Percentiles rank a stretch among this genome's conserved stretches.
Conservation (phyloP, 371 early-diverging fungal species). For the Mortierella sp. region DNA sequence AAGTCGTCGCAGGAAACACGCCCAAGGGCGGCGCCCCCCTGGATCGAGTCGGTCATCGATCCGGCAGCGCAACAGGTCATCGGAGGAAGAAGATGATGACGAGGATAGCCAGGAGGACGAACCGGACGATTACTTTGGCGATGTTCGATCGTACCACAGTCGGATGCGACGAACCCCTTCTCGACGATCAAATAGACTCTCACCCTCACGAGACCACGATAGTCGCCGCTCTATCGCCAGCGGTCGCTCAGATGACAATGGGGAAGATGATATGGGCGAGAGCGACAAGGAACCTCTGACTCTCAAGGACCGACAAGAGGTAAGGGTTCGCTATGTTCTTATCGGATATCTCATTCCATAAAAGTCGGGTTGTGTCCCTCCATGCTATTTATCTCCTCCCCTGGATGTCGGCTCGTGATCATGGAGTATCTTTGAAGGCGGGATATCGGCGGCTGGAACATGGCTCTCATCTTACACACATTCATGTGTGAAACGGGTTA, state of each 20-base stretch:
- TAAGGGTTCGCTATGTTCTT: constrained; percentile 24
- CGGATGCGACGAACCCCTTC: constrained; percentile 38
- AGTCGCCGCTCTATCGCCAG: constrained; percentile 15
- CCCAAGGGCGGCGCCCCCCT: constrained; percentile 12
- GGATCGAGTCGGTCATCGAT: constrained; percentile 46
- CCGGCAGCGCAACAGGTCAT: constrained; percentile 35
- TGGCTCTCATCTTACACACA: neutral
- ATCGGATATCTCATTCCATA: too few relatives aligned
- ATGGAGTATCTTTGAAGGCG: too few relatives aligned
- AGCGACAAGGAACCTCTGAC: constrained; percentile 66
- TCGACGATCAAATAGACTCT: constrained; percentile 23
- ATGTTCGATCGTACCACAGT: constrained; percentile 27
- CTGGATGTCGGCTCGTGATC: neutral
- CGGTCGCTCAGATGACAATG: constrained; percentile 22
- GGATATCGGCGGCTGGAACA: too few relatives aligned
- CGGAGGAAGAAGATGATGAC: constrained; percentile 44
- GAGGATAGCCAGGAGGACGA: constrained; percentile 18
- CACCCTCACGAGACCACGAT: constrained; percentile 30
- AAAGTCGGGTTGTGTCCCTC: neutral
- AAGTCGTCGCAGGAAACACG: constrained; percentile 34
- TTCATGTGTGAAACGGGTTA: neutral
- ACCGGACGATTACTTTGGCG: constrained; percentile 31
- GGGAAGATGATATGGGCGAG: constrained; percentile 49
- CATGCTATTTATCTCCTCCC: neutral
- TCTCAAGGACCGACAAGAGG: constrained; percentile 77